Evolutionary conservation across 495 filamentous ascomycete species (phyloP), one percentile per base, ranked within the genome.

Genomic region (Hyaloscypha hepaticicola): DNA sequence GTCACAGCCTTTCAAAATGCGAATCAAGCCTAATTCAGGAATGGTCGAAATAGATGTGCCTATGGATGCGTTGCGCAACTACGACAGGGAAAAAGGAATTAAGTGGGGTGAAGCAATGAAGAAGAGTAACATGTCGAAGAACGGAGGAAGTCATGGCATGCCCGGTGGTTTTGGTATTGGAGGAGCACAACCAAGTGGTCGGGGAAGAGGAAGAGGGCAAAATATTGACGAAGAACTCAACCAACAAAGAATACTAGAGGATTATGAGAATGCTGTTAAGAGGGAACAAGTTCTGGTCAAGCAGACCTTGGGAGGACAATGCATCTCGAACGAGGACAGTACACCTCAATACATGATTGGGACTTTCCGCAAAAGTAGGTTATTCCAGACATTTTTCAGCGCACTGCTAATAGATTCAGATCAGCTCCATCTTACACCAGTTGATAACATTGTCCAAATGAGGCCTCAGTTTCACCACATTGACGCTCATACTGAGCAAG

Each of bases 41-140:
- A 78, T 90, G 58, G 77, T 93, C n/a, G 90, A 94, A 70, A 72
- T 92, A 6, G 90, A 94, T 58, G 79, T 91, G 9, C 86, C 88
- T 1, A 77, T 93, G 55, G 82, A 86, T 73, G 83, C 84, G 22
- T 75, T 78, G 19, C 65, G 71, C 5, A 85, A 86, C 65, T 94
- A 89, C 72, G 85, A 93, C 73, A 77, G 82, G 58, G 79, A 75
- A 58, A 87, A 87, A 69, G 90, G 85, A 9, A 63, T 87, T 22
- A 76, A 78, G 60, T 94, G 87, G 76, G 90, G 87, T 1, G 83
- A 90, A 56, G 85, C 87, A 19, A 63, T 92, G 72, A 78, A 80
- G 49, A 85, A 85, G 66, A 85, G 79, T 63, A 75, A 72, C 45
- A 70, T 74, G 27, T 72, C 79, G n/a, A 81, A 83, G 52, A 81